Base-by-base conservation (phyloP, 768 basidiomycete genomes). In the Termitomyces sp. region DNA sequence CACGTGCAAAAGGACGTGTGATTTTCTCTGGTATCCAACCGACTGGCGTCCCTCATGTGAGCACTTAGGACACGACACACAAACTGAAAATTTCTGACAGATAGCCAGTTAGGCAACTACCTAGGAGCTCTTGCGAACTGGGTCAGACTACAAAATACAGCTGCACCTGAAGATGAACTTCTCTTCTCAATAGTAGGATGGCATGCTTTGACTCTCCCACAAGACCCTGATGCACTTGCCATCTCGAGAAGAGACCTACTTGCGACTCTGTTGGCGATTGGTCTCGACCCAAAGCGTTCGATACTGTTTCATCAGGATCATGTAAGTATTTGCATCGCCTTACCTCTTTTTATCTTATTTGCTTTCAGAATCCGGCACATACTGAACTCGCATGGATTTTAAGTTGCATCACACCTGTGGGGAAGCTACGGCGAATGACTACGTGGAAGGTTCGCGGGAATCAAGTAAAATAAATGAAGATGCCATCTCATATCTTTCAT, bases 11-110 rank as follows among this genome's bases (percentile, higher is more conserved):
- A 19, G 51, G 56, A 55, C 53, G 81, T 14, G 75, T 85, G 46
- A 74, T 95, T 37, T 88, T 98, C 67, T 93, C 90, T 12, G 95
- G 93, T 3, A 96, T 98, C 30, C 95, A 96, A 65, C 95, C 95
- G 0, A 95, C 95, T 2, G 91, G 93, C 0, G 82, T 88, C 2
- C 90, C 92, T 45, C 93, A 96, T 72, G 93, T 94, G 68, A 61
- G 81, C 66, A 2, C 11, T n/a, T 35, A 7, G 30, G 17, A 19
- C 22, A 37, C 21, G 11, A 5, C 0, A 5, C 5, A 28, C 7
- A 28, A 30, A 41, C 1, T 37, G 21, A 43, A 45, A 45, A 58
- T 57, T 55, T 53, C 50, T 58, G 15, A 62, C 51, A 24, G 15
- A 37, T 35, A n/a, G 22, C 48, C 59, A 98, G 94, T 76, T 97